Percentiles rank a stretch among this genome's conserved stretches.
Conservation (phyloP, 495 filamentous ascomycete species). For the Penicillium tannophilum region DNA sequence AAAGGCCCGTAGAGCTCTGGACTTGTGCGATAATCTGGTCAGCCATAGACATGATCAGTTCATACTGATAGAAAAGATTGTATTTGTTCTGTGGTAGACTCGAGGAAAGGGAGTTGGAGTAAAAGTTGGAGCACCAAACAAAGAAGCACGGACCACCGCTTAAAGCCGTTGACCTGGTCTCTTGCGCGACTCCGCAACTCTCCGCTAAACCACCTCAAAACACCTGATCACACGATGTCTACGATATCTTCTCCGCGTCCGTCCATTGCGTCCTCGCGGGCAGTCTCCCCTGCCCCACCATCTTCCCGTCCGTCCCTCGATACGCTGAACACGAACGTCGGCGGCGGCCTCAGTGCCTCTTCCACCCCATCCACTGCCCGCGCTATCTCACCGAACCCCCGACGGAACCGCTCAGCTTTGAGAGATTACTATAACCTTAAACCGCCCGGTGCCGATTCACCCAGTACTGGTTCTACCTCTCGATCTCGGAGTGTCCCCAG, state of each 20-base stretch:
- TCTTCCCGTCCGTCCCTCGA: constrained; percentile 77
- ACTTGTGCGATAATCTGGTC: constrained; percentile 49
- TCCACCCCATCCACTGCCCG: constrained; percentile 48
- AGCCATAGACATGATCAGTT: constrained; percentile 36
- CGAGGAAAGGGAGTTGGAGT: not conserved
- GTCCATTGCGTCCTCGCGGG: constrained; percentile 69
- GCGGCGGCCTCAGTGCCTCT: constrained; percentile 53
- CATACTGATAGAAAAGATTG: not conserved
- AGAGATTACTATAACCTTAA: constrained; percentile 94
- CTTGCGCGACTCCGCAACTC: constrained; percentile 7
- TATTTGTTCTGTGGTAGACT: not conserved
- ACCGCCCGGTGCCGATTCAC: constrained; percentile 42
- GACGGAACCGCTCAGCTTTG: constrained; percentile 78
- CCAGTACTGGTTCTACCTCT: constrained; percentile 11
- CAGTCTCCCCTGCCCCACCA: constrained; percentile 58
- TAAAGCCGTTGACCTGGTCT: constrained; percentile 25
- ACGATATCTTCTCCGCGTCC: constrained; percentile 73
- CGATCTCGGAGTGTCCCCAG: constrained; percentile 44
- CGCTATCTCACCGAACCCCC: constrained; percentile 52
- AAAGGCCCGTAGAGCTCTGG: constrained; percentile 43
- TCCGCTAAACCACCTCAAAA: constrained; percentile 7
- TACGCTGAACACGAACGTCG: constrained; percentile 47
- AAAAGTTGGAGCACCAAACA: constrained; percentile 11
- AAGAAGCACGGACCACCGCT: constrained; percentile 36
- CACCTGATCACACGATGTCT: constrained; percentile 59